Evolutionary conservation across 306 rosid genomes (phyloP), one percentile per base, ranked within the genome.

Genomic region (Hippophae tibetana): DNA sequence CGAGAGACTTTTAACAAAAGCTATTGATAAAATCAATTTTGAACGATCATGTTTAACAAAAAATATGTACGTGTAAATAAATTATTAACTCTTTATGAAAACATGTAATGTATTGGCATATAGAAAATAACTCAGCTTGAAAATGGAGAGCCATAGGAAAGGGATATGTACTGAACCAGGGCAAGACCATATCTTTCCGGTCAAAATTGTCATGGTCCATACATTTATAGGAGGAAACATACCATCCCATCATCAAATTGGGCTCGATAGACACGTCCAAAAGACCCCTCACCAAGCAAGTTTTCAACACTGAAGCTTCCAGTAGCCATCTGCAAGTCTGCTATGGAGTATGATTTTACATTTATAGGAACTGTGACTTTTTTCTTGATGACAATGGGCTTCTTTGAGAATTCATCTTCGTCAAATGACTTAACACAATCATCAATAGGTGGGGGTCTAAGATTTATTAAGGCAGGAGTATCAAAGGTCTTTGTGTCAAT

Each of bases 311-410:
- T 86, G 79, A 93, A 93, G 85, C 95, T 88, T 61, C 86, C 95
- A n/a, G 97, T 88, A 72, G 99, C 96, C 72, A 93, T 77, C 80
- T 93, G 99, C 76, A 93, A 76, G 73, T 93, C 99, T 56, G 95
- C 97, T 67, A 93, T 60, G 25, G 99, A 84, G 72, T 84, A 93
- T 40, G 94, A 76, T 49, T 66, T 81, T 64, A 88, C 88, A 80
- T 89, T 85, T 75, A 70, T 64, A 13, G 86, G 84, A 78, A 75
- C 75, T 13, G 52, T 55, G 47, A 68, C 42, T 6, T 71, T 74
- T 73, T 86, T 93, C 76, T 86, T 85, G 56, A 65, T 78, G 52
- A 64, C 65, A 31, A 68, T 1, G 9, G 94, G 79, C 77, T 73
- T 82, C 75, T 75, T 81, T 38, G 81, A 66, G 74, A 84, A 46